Percentiles rank a stretch among this genome's conserved stretches.
Conservation (phyloP, 768 basidiomycete genomes). For the Pleurotus cornucopiae region DNA sequence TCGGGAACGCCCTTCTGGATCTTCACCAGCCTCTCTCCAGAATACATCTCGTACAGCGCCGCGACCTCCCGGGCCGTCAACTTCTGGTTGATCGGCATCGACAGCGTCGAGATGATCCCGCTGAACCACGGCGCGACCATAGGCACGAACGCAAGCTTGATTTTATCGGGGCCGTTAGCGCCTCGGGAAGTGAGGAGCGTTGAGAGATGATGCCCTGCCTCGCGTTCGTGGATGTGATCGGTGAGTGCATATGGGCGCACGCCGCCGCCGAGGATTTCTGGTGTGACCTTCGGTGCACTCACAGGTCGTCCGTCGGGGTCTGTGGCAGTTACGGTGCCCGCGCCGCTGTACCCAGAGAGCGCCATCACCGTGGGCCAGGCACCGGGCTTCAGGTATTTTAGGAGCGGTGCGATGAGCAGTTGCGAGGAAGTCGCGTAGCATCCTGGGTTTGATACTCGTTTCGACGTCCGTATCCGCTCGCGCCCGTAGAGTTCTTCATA, state of each 20-base stretch:
- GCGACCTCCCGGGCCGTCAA: conserved; percentile 71
- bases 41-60: conserved; percentile 75
- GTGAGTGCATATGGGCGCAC: conserved; percentile 87
- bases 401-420: conserved; percentile 85
- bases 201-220: conserved; percentile 83
- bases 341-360: conserved; percentile 92
- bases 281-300: conserved; percentile 77
- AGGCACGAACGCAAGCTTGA: conserved; percentile 80
- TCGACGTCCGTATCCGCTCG: conserved; percentile 58
- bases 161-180: conserved; percentile 19
- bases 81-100: conserved; percentile 68
- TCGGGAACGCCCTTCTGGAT: conserved; percentile 68
- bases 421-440: conserved; percentile 96
- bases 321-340: conserved; percentile 76
- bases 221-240: conserved; percentile 98
- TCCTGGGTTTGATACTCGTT: conserved; percentile 93
- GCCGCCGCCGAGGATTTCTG: conserved; percentile 70
- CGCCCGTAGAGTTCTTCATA: conserved; percentile 83
- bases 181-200: conserved; percentile 37
- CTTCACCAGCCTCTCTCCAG: conserved; percentile 65
- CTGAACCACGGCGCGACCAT: conserved; percentile 92
- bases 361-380: conserved; percentile 85
- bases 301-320: conserved; percentile 66
- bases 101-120: conserved; percentile 86
- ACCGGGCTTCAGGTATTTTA: conserved; percentile 59